These are phyloP conservation scores for Mucor piriformis DNA, from an alignment of 371 early-diverging fungal genomes.

Conservation along the genomic window DNA sequence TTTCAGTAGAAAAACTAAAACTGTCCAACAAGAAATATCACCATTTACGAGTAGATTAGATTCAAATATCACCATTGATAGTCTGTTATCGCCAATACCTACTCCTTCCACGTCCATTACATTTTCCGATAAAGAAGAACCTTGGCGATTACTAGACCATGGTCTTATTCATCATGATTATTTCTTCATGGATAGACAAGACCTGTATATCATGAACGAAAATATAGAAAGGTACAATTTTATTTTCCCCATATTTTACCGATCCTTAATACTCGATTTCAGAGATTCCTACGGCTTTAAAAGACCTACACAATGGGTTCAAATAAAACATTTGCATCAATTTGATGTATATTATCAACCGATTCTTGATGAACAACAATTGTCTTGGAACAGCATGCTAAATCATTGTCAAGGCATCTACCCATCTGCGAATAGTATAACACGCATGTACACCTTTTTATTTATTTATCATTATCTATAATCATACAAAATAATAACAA, in stretches of 20 bases:
- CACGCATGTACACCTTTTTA: slow-evolving; percentile 40
- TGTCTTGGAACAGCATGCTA: slow-evolving; percentile 55
- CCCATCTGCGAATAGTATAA: slow-evolving; percentile 29
- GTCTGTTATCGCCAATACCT: not conserved
- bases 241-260: not conserved
- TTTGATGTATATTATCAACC: slow-evolving; percentile 59
- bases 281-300: slow-evolving; percentile 72
- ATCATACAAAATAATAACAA: not conserved
- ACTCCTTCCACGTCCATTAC: not conserved
- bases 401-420: not conserved
- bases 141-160: slow-evolving; percentile 9
- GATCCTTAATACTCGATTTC: not conserved
- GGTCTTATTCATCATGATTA: slow-evolving; percentile 8
- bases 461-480: no score
- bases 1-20: not conserved
- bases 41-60: slow-evolving; percentile 4
- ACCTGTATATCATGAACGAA: not conserved
- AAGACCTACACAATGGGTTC: slow-evolving; percentile 58
- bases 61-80: slow-evolving; percentile 9
- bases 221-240: slow-evolving; percentile 12
- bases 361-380: slow-evolving; percentile 49
- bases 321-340: slow-evolving; percentile 44
- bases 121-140: slow-evolving; percentile 1
- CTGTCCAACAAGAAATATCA: not conserved
- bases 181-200: slow-evolving; percentile 18